These are phyloP conservation scores for Narthecium ossifragum DNA, from an alignment of 106 monocot species.

Conservation along the genomic window DNA sequence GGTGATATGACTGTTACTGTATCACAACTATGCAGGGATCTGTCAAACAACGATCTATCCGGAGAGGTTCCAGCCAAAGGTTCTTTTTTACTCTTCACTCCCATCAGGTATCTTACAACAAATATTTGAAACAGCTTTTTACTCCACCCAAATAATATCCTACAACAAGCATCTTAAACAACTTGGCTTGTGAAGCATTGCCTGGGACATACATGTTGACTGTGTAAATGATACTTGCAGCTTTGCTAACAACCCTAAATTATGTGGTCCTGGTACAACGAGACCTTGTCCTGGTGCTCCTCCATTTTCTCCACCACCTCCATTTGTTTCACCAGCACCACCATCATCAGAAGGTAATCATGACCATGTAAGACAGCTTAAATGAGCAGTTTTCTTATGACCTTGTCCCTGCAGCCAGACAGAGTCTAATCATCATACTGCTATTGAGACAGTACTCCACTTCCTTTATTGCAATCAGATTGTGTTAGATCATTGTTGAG, in stretches of 20 bases:
- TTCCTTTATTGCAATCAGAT: too few relatives aligned
- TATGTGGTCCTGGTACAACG: constrained; percentile 32
- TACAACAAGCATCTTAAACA: neutral
- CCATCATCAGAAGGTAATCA: constrained; percentile 34
- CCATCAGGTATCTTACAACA: constrained; percentile 44
- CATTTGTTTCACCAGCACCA: constrained; percentile 23
- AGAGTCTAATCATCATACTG: too few relatives aligned
- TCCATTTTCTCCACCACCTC: constrained; percentile 50
- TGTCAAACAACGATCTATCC: constrained; percentile 84
- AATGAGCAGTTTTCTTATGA: neutral
- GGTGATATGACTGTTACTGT: neutral
- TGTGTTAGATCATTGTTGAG: too few relatives aligned
- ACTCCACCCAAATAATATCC: neutral
- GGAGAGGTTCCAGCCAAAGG: constrained; percentile 82
- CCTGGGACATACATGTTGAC: constrained; percentile 5
- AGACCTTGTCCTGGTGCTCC: constrained; percentile 42
- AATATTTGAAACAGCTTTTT: neutral
- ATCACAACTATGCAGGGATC: constrained; percentile 46
- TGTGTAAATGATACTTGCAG: constrained; percentile 29
- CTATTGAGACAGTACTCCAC: too few relatives aligned
- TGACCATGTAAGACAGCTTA: neutral
- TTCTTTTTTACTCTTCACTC: constrained; percentile 85
- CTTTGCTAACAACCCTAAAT: constrained; percentile 47
- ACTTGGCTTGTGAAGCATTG: neutral
- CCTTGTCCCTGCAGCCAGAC: too few relatives aligned